Conservation (phyloP, 306 rosid species). For the Pachyrhizus erosus region DNA sequence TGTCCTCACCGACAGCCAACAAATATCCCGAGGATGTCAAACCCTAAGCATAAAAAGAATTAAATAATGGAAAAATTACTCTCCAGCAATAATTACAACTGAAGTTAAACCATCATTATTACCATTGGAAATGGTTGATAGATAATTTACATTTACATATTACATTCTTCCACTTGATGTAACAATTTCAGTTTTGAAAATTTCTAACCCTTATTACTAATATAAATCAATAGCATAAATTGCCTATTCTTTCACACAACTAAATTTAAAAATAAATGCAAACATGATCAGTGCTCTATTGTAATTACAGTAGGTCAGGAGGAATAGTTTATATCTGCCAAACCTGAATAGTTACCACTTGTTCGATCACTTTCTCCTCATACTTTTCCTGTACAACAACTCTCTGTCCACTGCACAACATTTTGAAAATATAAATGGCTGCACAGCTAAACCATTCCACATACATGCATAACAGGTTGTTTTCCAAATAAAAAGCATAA, state of each 20-base stretch:
- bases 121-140: conserved; percentile 10
- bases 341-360: conserved; percentile 91
- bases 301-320: conserved; percentile 19
- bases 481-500: not conserved
- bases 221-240: conserved; percentile 13
- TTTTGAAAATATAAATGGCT: conserved; percentile 25
- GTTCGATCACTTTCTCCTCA: conserved; percentile 72
- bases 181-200: conserved; percentile 27
- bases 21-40: conserved; percentile 68
- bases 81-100: conserved; percentile 12
- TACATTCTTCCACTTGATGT: conserved; percentile 23
- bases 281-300: conserved; percentile 8
- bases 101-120: conserved; percentile 19
- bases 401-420: conserved; percentile 85
- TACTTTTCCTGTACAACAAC: conserved; percentile 77
- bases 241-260: not conserved
- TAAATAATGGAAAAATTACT: not conserved
- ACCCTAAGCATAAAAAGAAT: conserved; percentile 45
- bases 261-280: conserved; percentile 14
- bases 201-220: not conserved
- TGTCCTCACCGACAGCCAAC: conserved; percentile 84
- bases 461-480: conserved; percentile 10
- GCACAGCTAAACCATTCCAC: conserved; percentile 32
- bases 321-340: conserved; percentile 36
- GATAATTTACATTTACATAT: conserved; percentile 1